phyloP scores from a whole-genome alignment of 148 eudicot genomes.

The Silene conica region DNA sequence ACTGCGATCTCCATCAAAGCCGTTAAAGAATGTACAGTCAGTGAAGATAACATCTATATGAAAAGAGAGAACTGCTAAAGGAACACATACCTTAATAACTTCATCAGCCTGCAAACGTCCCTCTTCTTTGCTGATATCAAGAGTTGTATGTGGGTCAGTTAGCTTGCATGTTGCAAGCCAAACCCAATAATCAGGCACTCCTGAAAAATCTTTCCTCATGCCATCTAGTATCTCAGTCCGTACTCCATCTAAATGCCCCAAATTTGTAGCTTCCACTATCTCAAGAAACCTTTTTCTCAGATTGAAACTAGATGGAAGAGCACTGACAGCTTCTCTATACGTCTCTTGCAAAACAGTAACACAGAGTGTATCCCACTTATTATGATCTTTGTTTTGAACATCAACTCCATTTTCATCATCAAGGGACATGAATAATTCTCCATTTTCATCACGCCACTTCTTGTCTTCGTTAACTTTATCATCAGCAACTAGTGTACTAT shows the following conservation, averaged over 20 bases:
- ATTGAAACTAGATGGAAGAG: conserved; percentile 63
- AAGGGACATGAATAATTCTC: conserved; percentile 66
- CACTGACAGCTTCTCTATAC: conserved; percentile 59
- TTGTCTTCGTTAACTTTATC: conserved; percentile 35
- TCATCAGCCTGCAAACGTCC: conserved; percentile 37
- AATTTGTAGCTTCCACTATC: conserved; percentile 61
- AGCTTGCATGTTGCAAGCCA: conserved; percentile 67
- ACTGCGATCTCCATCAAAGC: neutral
- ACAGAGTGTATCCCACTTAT: conserved; percentile 43
- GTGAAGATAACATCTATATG: neutral
- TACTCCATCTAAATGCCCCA: conserved; percentile 74
- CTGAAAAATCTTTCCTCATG: conserved; percentile 68
- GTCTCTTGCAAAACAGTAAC: conserved; percentile 54
- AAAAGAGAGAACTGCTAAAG: neutral
- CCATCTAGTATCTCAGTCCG: conserved; percentile 55
- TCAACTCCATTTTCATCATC: conserved; percentile 39
- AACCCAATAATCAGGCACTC: conserved; percentile 67
- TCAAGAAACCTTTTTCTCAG: conserved; percentile 64
- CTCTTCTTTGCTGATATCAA: conserved; percentile 30
- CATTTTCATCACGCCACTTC: conserved; percentile 76
- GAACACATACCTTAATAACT: conserved; percentile 50
- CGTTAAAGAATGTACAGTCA: neutral
- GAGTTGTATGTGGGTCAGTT: conserved; percentile 21
- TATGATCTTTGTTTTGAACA: conserved; percentile 38
- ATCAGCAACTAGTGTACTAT: conserved; percentile 45